Evolutionary conservation across 2,329 filamentous ascomycete genomes (phyloP).

Genomic region (Talaromyces sp.): DNA sequence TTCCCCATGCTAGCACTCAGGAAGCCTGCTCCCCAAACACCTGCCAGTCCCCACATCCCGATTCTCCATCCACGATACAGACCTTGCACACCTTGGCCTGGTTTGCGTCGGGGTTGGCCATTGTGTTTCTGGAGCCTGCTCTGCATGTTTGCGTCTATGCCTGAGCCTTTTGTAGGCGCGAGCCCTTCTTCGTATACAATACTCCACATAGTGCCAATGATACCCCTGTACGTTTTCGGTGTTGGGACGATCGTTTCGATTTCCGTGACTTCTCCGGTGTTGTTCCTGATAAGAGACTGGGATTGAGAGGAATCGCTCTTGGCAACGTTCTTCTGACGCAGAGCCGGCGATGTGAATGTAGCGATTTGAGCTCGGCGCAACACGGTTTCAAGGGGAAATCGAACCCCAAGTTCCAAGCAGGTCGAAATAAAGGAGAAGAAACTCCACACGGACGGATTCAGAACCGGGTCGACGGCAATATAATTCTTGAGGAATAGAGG

Average conservation of each 20-base stretch:
- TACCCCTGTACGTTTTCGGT: constrained; percentile 72
- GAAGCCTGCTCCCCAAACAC: constrained; percentile 50
- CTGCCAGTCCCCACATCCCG: constrained; percentile 52
- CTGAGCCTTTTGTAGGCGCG: constrained; percentile 39
- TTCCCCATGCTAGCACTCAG: constrained; percentile 35
- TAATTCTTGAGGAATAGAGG: constrained; percentile 83
- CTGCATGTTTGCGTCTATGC: constrained; percentile 28
- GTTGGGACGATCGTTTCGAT: constrained; percentile 74
- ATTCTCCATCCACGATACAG: constrained; percentile 57
- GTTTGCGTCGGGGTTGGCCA: constrained; percentile 36
- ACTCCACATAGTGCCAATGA: constrained; percentile 85
- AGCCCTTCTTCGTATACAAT: constrained; percentile 79
- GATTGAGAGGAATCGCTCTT: constrained; percentile 1
- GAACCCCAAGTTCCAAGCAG: constrained; percentile 74
- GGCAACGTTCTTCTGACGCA: constrained; percentile 29
- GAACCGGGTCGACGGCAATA: constrained; percentile 74
- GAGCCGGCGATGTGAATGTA: constrained; percentile 57
- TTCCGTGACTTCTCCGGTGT: constrained; percentile 21
- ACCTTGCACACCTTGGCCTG: constrained; percentile 52
- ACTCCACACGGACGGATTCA: constrained; percentile 77
- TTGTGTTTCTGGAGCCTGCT: constrained; percentile 31
- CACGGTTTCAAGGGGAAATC: constrained; percentile 87
- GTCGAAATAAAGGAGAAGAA: constrained; percentile 77
- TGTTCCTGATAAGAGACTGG: not conserved
- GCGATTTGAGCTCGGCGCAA: constrained; percentile 81